Evolutionary conservation across 352 stramenopile genomes (phyloP).

Genomic region (Phytophthora pinifolia): DNA sequence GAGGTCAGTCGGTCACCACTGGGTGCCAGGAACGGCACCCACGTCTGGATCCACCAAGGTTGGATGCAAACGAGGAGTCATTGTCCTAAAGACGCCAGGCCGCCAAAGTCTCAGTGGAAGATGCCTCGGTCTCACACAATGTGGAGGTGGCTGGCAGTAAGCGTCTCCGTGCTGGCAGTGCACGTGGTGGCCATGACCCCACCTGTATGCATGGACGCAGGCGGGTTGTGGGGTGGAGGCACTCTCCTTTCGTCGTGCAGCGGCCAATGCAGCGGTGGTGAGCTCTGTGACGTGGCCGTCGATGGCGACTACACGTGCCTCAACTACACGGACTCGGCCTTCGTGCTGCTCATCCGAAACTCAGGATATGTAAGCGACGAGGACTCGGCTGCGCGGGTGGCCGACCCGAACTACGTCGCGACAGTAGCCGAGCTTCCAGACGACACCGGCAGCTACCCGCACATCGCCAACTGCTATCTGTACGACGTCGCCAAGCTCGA

Average conservation of each 20-base stretch:
- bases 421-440: conserved; percentile 11
- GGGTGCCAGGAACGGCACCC: conserved; percentile 10
- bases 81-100: conserved; percentile 15
- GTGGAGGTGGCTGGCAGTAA: conserved; percentile 1
- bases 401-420: conserved; percentile 14
- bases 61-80: conserved; percentile 5
- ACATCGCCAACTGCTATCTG: conserved; percentile 25
- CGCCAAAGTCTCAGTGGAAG: conserved; percentile 8
- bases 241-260: conserved; percentile 24
- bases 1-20: conserved; percentile 8
- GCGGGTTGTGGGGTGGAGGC: conserved; percentile 16
- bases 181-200: conserved; percentile 17
- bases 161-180: not conserved
- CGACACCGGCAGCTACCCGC: conserved; percentile 18
- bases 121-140: conserved; percentile 7
- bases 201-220: conserved; percentile 22
- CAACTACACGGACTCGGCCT: conserved; percentile 28
- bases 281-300: conserved; percentile 16
- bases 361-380: conserved; percentile 25
- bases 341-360: conserved; percentile 22
- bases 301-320: conserved; percentile 21
- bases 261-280: conserved; percentile 11
- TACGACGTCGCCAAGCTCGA: conserved; percentile 24
- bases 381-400: conserved; percentile 12
- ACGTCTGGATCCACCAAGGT: conserved; percentile 8